These are phyloP conservation scores for Cyphellophora attinorum DNA, from an alignment of 2,329 filamentous ascomycete genomes.

Conservation along the genomic window DNA sequence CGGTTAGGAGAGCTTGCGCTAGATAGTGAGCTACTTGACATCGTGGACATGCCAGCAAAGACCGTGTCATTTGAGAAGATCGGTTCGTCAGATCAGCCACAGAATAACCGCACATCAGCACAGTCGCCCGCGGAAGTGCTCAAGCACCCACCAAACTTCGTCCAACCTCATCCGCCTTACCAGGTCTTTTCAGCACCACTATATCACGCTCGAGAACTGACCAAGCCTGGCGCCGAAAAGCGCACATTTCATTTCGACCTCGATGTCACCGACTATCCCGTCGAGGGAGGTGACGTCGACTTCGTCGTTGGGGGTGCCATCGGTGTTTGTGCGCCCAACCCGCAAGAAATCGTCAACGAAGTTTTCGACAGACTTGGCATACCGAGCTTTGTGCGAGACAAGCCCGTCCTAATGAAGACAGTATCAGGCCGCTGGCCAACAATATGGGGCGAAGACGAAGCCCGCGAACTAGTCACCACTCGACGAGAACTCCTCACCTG, in stretches of 20 bases:
- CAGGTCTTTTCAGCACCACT: slow-evolving; percentile 85
- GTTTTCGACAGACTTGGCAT: slow-evolving; percentile 74
- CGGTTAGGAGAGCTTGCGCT: slow-evolving; percentile 65
- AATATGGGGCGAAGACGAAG: slow-evolving; percentile 86
- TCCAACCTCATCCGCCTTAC: slow-evolving; percentile 90
- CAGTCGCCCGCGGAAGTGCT: slow-evolving; percentile 23
- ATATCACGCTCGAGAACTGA: slow-evolving; percentile 75
- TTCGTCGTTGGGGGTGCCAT: slow-evolving; percentile 97
- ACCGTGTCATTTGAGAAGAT: slow-evolving; percentile 54
- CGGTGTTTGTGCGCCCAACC: slow-evolving; percentile 84
- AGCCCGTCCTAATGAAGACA: slow-evolving; percentile 70
- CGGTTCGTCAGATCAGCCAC: slow-evolving; percentile 13
- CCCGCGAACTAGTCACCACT: slow-evolving; percentile 80
- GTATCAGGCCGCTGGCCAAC: slow-evolving; percentile 84
- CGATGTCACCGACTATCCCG: slow-evolving; percentile 88
- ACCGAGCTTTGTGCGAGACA: slow-evolving; percentile 73
- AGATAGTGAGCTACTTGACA: slow-evolving; percentile 59
- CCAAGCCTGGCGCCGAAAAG: slow-evolving; percentile 82
- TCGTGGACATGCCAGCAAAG: slow-evolving; percentile 64
- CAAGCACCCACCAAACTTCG: slow-evolving; percentile 71
- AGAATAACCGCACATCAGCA: not conserved
- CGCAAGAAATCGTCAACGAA: slow-evolving; percentile 65
- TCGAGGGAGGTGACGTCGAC: slow-evolving; percentile 68
- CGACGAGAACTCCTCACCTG: slow-evolving; percentile 86
- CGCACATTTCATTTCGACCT: slow-evolving; percentile 95